Evolutionary conservation across 148 eudicot species (phyloP).

Genomic region (Diospyros lotus): DNA sequence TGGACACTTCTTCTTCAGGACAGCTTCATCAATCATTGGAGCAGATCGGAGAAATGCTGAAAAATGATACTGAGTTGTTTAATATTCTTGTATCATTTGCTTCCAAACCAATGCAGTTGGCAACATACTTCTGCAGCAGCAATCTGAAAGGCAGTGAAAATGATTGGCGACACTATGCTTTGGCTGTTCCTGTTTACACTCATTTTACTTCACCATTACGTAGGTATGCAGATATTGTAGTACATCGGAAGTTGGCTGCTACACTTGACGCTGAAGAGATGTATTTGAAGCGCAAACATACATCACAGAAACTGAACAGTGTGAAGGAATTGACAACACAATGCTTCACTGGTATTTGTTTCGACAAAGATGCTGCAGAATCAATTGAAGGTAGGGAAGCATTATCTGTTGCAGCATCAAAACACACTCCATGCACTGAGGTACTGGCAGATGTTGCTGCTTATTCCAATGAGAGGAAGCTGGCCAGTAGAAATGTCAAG

Average conservation of each 20-base stretch:
- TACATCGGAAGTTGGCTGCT: conserved; percentile 75
- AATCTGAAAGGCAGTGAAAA: conserved; percentile 44
- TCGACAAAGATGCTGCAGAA: conserved; percentile 41
- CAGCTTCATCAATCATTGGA: conserved; percentile 57
- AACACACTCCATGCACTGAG: conserved; percentile 51
- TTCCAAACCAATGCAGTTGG: conserved; percentile 85
- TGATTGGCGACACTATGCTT: conserved; percentile 80
- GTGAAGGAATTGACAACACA: conserved; percentile 19
- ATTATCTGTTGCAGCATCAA: conserved; percentile 54
- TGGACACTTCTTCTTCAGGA: conserved; percentile 70
- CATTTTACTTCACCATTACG: conserved; percentile 95
- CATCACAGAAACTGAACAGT: conserved; percentile 11
- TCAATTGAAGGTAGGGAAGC: conserved; percentile 51
- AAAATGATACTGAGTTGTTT: conserved; percentile 59
- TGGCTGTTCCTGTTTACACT: conserved; percentile 83
- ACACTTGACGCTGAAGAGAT: conserved; percentile 70
- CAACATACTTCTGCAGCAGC: conserved; percentile 77
- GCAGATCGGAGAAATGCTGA: conserved; percentile 53
- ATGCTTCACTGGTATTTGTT: conserved; percentile 62
- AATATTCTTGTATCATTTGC: conserved; percentile 77
- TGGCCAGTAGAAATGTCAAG: conserved; percentile 74
- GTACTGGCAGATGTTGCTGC: conserved; percentile 57
- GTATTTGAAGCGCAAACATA: conserved; percentile 34
- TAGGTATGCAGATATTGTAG: conserved; percentile 84
- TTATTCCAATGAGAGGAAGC: conserved; percentile 68